Base-by-base conservation (phyloP, 805 yeast genomes). In the Candida berthetii region DNA sequence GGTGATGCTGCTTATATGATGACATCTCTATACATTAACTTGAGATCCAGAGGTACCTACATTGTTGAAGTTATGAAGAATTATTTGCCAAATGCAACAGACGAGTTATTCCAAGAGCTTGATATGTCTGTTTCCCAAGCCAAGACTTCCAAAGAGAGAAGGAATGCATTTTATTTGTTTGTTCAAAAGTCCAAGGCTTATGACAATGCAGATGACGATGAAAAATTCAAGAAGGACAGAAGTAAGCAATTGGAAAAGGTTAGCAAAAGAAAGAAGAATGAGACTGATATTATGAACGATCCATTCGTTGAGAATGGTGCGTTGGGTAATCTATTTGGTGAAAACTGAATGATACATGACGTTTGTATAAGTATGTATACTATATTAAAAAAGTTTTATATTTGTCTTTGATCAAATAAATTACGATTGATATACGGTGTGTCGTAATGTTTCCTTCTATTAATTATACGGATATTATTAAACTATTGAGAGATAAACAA, bases 1-100 rank as follows among this genome's bases (percentile, higher is more conserved):
- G 76, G 82, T 15, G 99, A 91, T 58, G 96, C 95, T 1, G 90
- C 95, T n/a, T 82, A 85, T 43, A 85, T 95, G 1, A 72, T 91
- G 44, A 84, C 96, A 0, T 78, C 84, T 3, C 65, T 91, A 37
- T 90, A 88, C 58, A 75, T 87, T 53, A 78, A 84, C 8, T 68
- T 87, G 51, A 71, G 91, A 40, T 69, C 80, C 31, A 81, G 82
- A 57, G 79, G 83, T 45, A 76, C 79, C 44, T 76, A 78, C 56
- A 89, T 91, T 7, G 80, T 84, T 5, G 68, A 80, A 41, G 67
- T 78, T 14, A 64, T 85, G 44, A 69, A 77, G 37, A 67, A 67
- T 43, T 65, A 66, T 38, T 61, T 87, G 29, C 80, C 82, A 17
- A 70, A 71, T 46, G 76, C 78, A 24, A 65, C 74, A 1, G 61